Conservation (phyloP, 176 grass and related monocot genomes). For the Triticum monococcum region DNA sequence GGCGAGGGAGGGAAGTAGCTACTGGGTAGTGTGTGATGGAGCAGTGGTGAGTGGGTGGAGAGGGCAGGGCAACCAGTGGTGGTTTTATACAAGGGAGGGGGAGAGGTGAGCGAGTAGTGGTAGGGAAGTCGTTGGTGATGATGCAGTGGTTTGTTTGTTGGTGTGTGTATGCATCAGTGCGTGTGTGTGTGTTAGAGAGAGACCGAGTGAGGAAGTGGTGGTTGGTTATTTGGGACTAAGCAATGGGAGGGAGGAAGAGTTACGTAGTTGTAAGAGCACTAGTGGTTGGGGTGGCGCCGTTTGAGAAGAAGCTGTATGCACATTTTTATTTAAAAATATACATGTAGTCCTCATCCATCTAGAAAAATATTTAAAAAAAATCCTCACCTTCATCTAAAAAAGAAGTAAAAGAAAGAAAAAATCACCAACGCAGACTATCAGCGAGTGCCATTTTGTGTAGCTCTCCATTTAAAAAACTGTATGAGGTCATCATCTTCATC, state of each 20-base stretch:
- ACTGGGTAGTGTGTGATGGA: background rate
- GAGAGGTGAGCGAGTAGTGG: background rate
- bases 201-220: background rate
- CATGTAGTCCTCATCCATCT: too few species aligned
- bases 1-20: background rate
- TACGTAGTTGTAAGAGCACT: background rate
- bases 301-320: too few species aligned
- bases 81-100: conserved; percentile 32
- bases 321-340: too few species aligned
- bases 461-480: too few species aligned
- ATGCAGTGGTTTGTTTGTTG: background rate
- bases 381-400: too few species aligned
- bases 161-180: background rate
- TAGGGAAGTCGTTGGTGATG: conserved; percentile 22
- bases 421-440: too few species aligned
- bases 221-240: conserved; percentile 32
- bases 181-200: background rate
- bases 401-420: too few species aligned
- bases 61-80: conserved; percentile 12
- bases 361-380: too few species aligned
- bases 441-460: too few species aligned
- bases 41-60: background rate
- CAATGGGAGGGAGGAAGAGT: background rate
- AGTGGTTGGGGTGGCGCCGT: too few species aligned
- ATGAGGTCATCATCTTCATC: too few species aligned